Evolutionary conservation across 495 filamentous ascomycete genomes (phyloP).

Genomic region (Bacidia rubella): DNA sequence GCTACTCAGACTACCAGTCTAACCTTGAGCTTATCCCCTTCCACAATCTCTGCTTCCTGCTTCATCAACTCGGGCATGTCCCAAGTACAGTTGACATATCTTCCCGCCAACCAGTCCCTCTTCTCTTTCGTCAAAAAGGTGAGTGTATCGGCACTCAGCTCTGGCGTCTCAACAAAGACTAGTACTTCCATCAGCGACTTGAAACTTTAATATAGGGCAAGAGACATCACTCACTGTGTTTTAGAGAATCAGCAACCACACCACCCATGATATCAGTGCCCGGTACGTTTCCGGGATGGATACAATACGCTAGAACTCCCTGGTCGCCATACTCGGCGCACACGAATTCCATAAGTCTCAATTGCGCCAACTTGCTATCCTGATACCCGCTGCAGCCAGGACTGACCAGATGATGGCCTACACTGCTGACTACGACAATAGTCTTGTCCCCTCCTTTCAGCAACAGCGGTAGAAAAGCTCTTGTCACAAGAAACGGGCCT

Average conservation of each 20-base stretch:
- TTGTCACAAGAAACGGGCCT: conserved; percentile 31
- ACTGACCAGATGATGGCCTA: conserved; percentile 26
- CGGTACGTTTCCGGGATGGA: conserved; percentile 32
- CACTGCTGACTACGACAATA: conserved; percentile 32
- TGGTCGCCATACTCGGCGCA: conserved; percentile 26
- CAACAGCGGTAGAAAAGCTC: conserved; percentile 31
- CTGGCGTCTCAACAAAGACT: conserved; percentile 29
- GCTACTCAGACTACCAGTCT: conserved; percentile 21
- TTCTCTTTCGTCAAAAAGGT: conserved; percentile 35
- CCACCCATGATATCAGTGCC: conserved; percentile 15
- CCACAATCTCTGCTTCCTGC: conserved; percentile 31
- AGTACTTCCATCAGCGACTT: neutral
- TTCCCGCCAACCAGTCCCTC: conserved; percentile 37
- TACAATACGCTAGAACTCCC: conserved; percentile 31
- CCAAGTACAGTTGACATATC: conserved; percentile 34
- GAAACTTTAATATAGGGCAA: neutral
- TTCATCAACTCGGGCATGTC: conserved; percentile 35
- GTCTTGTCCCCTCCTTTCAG: conserved; percentile 33
- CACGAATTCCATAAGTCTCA: conserved; percentile 34
- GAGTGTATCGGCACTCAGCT: conserved; percentile 34
- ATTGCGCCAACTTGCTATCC: conserved; percentile 34
- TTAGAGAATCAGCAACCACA: conserved; percentile 2
- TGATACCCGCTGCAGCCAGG: conserved; percentile 29
- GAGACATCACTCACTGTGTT: neutral
- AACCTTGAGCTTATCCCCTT: conserved; percentile 31